These are phyloP conservation scores for Colletotrichum sp. DNA, from an alignment of 2,329 filamentous ascomycete species.

Conservation along the genomic window DNA sequence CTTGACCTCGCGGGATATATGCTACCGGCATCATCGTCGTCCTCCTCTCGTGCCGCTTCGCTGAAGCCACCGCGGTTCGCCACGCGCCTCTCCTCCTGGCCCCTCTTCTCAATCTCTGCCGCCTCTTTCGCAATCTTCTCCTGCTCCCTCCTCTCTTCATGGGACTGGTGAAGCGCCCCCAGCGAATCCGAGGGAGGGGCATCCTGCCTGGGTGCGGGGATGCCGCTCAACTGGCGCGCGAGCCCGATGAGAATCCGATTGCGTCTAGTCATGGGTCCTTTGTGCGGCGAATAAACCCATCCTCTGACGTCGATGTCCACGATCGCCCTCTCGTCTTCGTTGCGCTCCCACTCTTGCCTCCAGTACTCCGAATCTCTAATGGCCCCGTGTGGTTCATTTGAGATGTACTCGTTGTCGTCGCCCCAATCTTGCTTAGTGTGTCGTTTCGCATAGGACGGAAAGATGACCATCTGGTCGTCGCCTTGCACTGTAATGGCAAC, in stretches of 20 bases:
- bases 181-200: slow-evolving; percentile 23
- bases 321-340: slow-evolving; percentile 82
- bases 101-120: slow-evolving; percentile 75
- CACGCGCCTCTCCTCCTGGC: slow-evolving; percentile 72
- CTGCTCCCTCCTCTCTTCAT: slow-evolving; percentile 58
- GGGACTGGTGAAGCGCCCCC: slow-evolving; percentile 39
- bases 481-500: slow-evolving; percentile 80
- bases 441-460: slow-evolving; percentile 88
- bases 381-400: slow-evolving; percentile 40
- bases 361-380: slow-evolving; percentile 75
- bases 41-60: slow-evolving; percentile 61
- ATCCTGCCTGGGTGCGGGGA: slow-evolving; percentile 68
- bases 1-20: slow-evolving; percentile 29
- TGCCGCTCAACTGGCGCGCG: slow-evolving; percentile 85
- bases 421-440: slow-evolving; percentile 60
- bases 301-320: slow-evolving; percentile 95
- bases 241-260: slow-evolving; percentile 87
- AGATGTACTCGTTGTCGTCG: slow-evolving; percentile 32
- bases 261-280: slow-evolving; percentile 83
- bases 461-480: slow-evolving; percentile 91
- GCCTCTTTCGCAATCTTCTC: slow-evolving; percentile 78
- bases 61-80: slow-evolving; percentile 78
- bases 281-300: slow-evolving; percentile 91
- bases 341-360: slow-evolving; percentile 77
- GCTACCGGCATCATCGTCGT: slow-evolving; percentile 40